Evolutionary conservation across 2,329 filamentous ascomycete species (phyloP), one percentile per base, ranked within the genome.

Genomic region (Alternaria infectoria): DNA sequence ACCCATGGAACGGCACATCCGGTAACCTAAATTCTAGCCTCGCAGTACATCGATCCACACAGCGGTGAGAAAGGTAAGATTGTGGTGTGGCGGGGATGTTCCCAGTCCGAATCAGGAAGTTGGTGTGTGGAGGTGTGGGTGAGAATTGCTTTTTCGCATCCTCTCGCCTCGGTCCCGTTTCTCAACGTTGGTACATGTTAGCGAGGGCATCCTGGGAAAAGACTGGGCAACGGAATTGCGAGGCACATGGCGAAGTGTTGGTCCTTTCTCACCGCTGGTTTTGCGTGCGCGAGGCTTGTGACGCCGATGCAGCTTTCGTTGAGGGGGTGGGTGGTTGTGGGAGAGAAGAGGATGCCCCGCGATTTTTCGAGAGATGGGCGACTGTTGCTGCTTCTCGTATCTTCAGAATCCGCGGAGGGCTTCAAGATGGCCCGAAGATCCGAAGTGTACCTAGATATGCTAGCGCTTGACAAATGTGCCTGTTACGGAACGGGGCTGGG

Each of bases 161-260:
- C 17, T 40, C 49, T 52, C 49, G 49, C 49, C 49, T 52, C 49
- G 49, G 49, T 52, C 49, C 49, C 49, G 49, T 52, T 40, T 40
- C 49, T 30, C 49, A 52, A 52, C 49, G 49, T 52, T 40, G 49
- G 49, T 52, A 52, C 49, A 52, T 52, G 13, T 21, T 52, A 52
- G 49, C 49, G 49, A 52, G 17, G 49, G 11, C 49, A 52, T 52
- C 28, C 49, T 23, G 32, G 49, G 21, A n/a, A n/a, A 40, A n/a
- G 49, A 1, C 30, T n/a, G 19, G 30, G 19, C 30, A 19, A 6
- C 7, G 49, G 49, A 32, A 52, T 25, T 25, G 36, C 8, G 30
- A 36, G 9, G 30, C 30, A 21, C 32, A 25, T 30, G 32, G 3
- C 2, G 49, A 52, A 23, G 32, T 23, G 49, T 30, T 52, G 49